Base-by-base conservation (phyloP, 306 rosid genomes). In the Cicer arietinum region DNA sequence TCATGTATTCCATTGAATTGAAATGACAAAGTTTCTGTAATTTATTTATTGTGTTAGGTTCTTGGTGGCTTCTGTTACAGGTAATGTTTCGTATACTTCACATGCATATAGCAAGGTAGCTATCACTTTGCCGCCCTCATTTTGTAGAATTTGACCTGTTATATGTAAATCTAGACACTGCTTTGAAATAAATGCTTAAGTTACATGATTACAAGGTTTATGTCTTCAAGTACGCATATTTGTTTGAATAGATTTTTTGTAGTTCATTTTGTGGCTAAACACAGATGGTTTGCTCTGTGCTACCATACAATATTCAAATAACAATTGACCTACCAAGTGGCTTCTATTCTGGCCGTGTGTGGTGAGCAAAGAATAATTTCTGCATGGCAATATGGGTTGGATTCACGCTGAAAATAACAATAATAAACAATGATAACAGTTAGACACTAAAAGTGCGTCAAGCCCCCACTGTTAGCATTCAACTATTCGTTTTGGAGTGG, bases 21-120 rank as follows among this genome's bases (percentile, higher is more conserved):
- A 71, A 70, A 30, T 52, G 68, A 43, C 51, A 43, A 17, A 43
- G 80, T 76, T 77, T 40, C 47, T 39, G 67, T 56, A 58, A 67
- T 75, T 72, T 43, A 57, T 64, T 51, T 43, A 57, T 64, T 51
- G 40, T 30, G 14, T 59, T 65, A 53, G 71, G 63, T 22, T 80
- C 73, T 63, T 73, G 81, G 76, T 56, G 59, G 70, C 74, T 22
- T 60, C 10, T 20, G 45, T 53, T 71, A 48, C 67, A 60, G 71
- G 69, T 69, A 44, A 56, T 54, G 78, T 76, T 67, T 77, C 12
- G 17, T 53, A 48, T 42, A 43, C 72, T 41, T 69, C 22, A 56
- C 8, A 16, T 71, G 73, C 67, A 78, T 65, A 70, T 47, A 16
- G 71, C 69, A 20, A 52, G 75, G 68, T 64, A 71, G 69, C 52